Percentiles rank a stretch among this genome's conserved stretches.
Evolutionary conservation across 2,329 filamentous ascomycete genomes (phyloP).

Genomic region (Fusarium sp.): DNA sequence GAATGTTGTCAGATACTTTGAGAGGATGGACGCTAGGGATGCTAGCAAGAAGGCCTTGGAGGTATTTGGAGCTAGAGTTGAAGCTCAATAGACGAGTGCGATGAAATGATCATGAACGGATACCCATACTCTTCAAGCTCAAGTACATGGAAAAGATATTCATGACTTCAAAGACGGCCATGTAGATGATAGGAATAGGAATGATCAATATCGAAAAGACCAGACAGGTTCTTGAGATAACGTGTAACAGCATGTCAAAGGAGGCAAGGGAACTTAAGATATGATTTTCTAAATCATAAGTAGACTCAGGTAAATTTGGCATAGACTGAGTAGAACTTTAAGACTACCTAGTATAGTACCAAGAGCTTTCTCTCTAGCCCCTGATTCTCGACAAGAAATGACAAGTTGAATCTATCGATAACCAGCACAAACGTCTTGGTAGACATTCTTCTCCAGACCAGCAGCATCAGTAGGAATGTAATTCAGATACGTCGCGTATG

Average conservation of each 20-base stretch:
- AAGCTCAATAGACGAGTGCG: background rate
- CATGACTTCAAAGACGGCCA: accelerated
- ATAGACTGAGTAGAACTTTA: too few relatives aligned
- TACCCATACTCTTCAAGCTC: accelerated
- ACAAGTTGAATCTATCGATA: background rate
- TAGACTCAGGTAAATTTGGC: background rate
- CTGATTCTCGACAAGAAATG: background rate
- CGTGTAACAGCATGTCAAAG: background rate
- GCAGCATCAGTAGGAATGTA: slow-evolving; percentile 31
- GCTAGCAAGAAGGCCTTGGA: background rate
- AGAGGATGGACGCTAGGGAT: background rate
- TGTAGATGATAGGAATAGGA: accelerated
- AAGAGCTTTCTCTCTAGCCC: background rate
- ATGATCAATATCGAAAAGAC: background rate
- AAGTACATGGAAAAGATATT: background rate
- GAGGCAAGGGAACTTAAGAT: background rate
- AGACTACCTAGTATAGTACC: too few relatives aligned
- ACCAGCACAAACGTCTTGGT: slow-evolving; percentile 18
- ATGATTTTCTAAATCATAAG: background rate
- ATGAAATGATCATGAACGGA: too few relatives aligned
- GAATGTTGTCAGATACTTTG: slow-evolving; percentile 2
- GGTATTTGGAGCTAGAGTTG: background rate
- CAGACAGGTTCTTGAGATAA: accelerated
- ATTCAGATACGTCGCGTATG: slow-evolving; percentile 13
- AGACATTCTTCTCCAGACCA: slow-evolving; percentile 29